Evolutionary conservation across 2,329 filamentous ascomycete genomes (phyloP).

Genomic region (Fusarium poae): DNA sequence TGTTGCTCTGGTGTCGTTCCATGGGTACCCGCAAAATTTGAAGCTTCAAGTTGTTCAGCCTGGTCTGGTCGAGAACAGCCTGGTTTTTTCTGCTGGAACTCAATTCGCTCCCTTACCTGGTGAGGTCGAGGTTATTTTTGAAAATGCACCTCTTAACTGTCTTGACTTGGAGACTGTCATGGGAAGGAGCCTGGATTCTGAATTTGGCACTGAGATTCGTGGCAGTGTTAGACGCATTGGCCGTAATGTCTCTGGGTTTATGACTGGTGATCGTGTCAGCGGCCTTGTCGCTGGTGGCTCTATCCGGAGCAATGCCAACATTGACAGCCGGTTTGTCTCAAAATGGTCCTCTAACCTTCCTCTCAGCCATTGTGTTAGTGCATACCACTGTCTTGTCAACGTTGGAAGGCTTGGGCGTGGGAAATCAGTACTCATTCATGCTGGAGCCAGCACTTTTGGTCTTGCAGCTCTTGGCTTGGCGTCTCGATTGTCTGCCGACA

Average conservation of each 20-base stretch:
- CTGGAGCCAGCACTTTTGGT: slow-evolving; percentile 59
- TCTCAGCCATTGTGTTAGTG: slow-evolving; percentile 58
- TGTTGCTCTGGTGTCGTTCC: slow-evolving; percentile 39
- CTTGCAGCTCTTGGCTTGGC: slow-evolving; percentile 60
- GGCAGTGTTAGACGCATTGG: slow-evolving; percentile 57
- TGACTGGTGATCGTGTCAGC: slow-evolving; percentile 58
- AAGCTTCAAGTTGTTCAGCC: slow-evolving; percentile 48
- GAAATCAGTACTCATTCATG: slow-evolving; percentile 59
- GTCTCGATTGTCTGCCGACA: slow-evolving; percentile 52
- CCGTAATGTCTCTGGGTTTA: slow-evolving; percentile 49
- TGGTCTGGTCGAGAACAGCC: slow-evolving; percentile 44
- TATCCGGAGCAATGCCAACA: slow-evolving; percentile 52
- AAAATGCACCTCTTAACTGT: slow-evolving; percentile 53
- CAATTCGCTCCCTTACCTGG: slow-evolving; percentile 44
- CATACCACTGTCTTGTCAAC: slow-evolving; percentile 58
- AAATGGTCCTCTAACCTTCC: slow-evolving; percentile 47
- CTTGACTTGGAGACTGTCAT: slow-evolving; percentile 55
- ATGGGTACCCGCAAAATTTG: slow-evolving; percentile 24
- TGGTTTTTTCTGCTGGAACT: slow-evolving; percentile 45
- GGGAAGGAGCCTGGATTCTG: slow-evolving; percentile 51
- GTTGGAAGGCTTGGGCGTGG: slow-evolving; percentile 48
- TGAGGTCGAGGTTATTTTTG: slow-evolving; percentile 59
- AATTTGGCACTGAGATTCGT: slow-evolving; percentile 58
- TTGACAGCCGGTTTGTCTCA: slow-evolving; percentile 56
- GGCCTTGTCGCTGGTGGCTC: slow-evolving; percentile 55